Evolutionary conservation across 192 early-diverging fungal genomes (phyloP).

Genomic region (Radiomyces spectabilis): DNA sequence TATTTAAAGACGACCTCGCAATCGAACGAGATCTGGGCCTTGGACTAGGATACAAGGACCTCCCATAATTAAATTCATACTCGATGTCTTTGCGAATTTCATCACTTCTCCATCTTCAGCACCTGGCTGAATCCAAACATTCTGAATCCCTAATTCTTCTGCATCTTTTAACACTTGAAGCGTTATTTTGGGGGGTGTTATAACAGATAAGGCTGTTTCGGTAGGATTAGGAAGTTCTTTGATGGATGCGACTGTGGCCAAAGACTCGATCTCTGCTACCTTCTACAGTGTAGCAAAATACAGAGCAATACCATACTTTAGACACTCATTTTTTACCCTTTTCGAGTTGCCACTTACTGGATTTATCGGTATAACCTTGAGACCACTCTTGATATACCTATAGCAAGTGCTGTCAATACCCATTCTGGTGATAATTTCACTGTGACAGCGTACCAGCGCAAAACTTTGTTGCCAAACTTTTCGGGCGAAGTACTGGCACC

Average conservation of each 20-base stretch:
- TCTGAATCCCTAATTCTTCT: conserved; percentile 46
- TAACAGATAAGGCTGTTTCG: conserved; percentile 52
- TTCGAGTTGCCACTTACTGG: conserved; percentile 12
- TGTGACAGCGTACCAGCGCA: conserved; percentile 60
- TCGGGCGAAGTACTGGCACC: conserved; percentile 63
- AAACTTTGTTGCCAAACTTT: conserved; percentile 84
- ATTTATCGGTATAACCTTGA: conserved; percentile 23
- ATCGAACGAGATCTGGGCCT: conserved; percentile 15
- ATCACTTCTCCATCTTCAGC: conserved; percentile 49
- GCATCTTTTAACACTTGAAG: conserved; percentile 49
- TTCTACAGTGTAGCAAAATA: conserved; percentile 15
- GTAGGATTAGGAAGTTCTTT: conserved; percentile 25
- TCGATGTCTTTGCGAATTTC: conserved; percentile 31
- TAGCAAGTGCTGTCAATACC: neutral
- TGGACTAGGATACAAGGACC: conserved; percentile 64
- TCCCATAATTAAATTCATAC: conserved; percentile 48
- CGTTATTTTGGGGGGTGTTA: conserved; percentile 65
- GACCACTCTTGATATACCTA: conserved; percentile 19
- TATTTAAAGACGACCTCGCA: conserved; percentile 14
- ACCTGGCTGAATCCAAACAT: conserved; percentile 71
- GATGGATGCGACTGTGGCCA: conserved; percentile 32
- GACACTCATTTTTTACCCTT: too few relatives aligned
- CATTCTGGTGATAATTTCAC: too few relatives aligned
- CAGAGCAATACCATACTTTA: neutral
- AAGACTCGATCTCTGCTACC: conserved; percentile 31